Evolutionary conservation across 345 rosid species (phyloP).

Genomic region (Brassica incana): DNA sequence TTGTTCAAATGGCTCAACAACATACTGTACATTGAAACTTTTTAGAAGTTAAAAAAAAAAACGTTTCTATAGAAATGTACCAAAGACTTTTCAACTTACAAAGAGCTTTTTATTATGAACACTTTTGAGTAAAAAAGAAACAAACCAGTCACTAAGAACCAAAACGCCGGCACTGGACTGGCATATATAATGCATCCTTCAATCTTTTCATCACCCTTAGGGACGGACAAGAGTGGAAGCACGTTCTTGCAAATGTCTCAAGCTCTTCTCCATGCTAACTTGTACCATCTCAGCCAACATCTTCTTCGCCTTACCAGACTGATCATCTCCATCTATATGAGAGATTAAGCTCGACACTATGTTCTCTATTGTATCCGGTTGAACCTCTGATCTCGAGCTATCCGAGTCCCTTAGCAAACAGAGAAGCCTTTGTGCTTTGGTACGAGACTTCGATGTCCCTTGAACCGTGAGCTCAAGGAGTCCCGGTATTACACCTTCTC

Average conservation of each 20-base stretch:
- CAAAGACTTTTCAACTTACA: constrained; percentile 9
- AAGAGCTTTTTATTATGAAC: constrained; percentile 28
- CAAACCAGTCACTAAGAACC: constrained; percentile 41
- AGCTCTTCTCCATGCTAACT: constrained; percentile 97
- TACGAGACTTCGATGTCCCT: constrained; percentile 80
- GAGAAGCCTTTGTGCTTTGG: constrained; percentile 70
- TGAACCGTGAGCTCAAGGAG: constrained; percentile 97
- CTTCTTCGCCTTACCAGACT: constrained; percentile 86
- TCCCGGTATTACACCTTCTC: constrained; percentile 97
- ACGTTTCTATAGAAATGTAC: constrained; percentile 19
- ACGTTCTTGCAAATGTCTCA: constrained; percentile 91
- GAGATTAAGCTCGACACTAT: constrained; percentile 90
- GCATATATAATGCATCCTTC: constrained; percentile 19
- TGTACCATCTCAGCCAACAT: constrained; percentile 98
- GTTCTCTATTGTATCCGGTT: constrained; percentile 82
- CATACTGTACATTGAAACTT: neutral
- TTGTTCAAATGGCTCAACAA: neutral
- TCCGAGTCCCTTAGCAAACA: constrained; percentile 74
- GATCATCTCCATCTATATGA: constrained; percentile 88
- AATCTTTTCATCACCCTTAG: constrained; percentile 8
- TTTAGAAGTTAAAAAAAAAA: neutral
- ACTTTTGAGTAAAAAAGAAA: constrained; percentile 16
- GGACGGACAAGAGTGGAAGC: constrained; percentile 77
- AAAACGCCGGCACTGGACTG: constrained; percentile 39
- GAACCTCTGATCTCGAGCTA: constrained; percentile 65